Evolutionary conservation across 1,284 basidiomycete genomes (phyloP).

Genomic region (Leccinum fuscescens): DNA sequence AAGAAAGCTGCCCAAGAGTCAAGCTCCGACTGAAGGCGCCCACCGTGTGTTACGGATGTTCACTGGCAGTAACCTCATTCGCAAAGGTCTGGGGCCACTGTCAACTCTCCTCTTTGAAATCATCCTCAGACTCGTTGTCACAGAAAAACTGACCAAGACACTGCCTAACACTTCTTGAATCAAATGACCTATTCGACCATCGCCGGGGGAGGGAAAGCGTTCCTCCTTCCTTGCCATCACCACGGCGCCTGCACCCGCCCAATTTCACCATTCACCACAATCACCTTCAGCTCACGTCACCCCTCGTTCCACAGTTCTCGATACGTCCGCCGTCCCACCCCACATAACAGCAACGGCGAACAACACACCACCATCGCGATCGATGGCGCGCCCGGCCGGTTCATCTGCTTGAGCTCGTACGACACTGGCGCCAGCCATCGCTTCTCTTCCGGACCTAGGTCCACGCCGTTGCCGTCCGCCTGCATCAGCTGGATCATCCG

Average conservation of each 20-base stretch:
- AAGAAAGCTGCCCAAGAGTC: too few relatives aligned
- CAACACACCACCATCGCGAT: conserved; percentile 18
- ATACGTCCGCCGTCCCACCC: neutral
- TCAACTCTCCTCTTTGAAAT: neutral
- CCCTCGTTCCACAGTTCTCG: neutral
- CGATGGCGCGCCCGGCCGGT: conserved; percentile 1
- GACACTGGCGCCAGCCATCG: conserved; percentile 6
- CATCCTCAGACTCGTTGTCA: neutral
- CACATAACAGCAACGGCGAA: conserved; percentile 47
- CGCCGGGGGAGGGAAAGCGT: neutral
- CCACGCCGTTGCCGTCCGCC: neutral
- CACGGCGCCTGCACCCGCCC: too few relatives aligned
- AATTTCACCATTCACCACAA: too few relatives aligned
- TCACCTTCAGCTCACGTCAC: too few relatives aligned
- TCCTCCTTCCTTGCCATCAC: too few relatives aligned
- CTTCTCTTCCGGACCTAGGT: conserved; percentile 14
- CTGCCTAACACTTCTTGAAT: neutral
- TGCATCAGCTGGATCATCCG: conserved; percentile 27
- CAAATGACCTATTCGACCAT: neutral
- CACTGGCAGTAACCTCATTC: too few relatives aligned
- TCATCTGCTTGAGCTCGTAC: conserved; percentile 13
- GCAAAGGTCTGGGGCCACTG: too few relatives aligned
- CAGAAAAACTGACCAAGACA: neutral
- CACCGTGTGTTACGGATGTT: too few relatives aligned
- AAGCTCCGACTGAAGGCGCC: too few relatives aligned